Evolutionary conservation across 805 yeast genomes (phyloP), one percentile per base, ranked within the genome.

Genomic region (Yamadazyma sp.): DNA sequence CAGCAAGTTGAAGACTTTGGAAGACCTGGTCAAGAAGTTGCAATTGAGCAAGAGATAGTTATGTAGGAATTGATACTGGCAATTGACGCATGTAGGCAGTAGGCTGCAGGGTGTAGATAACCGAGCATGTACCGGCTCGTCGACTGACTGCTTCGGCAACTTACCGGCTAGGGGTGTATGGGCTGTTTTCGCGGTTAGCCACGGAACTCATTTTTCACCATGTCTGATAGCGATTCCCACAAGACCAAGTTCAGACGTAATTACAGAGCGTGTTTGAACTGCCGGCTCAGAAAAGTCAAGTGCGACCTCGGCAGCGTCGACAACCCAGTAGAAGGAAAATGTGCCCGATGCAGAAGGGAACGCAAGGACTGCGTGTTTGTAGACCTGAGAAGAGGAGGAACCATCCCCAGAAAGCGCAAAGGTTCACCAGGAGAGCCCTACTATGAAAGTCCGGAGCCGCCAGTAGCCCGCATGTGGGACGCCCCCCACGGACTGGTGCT

Each of bases 291-390:
- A 28, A 91, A 90, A 53, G 86, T 87, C 28, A 80, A 80, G 52
- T 90, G 98, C 64, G 95, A 88, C 54, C 62, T 90, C 47, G 96
- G 95, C 2, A 77, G 81, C 7, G 76, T 80, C 6, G 82, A 79
- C 34, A 72, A 73, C 43, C 95, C 95, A 0, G 69, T 71, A 30
- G 79, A 77, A 4, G 93, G 95, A 3, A 93, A 95, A 3, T 90
- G 98, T 68, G 81, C 78, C 2, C 64, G 97, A 34, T 90, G 98
- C 53, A 71, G 74, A 43, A 70, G 97, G 29, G 96, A 90, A 54
- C 69, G 95, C 11, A 77, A 77, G 47, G 88, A 82, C 48, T 90
- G 98, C 60, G 80, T 82, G 11, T 79, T 85, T 54, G 73, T 69
- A 6, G 71, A 67, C 15, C 50, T 57, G 16, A 60, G 54, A 38